These are phyloP conservation scores for Boletellus emodensis DNA, from an alignment of 768 basidiomycete species.

Conservation along the genomic window DNA sequence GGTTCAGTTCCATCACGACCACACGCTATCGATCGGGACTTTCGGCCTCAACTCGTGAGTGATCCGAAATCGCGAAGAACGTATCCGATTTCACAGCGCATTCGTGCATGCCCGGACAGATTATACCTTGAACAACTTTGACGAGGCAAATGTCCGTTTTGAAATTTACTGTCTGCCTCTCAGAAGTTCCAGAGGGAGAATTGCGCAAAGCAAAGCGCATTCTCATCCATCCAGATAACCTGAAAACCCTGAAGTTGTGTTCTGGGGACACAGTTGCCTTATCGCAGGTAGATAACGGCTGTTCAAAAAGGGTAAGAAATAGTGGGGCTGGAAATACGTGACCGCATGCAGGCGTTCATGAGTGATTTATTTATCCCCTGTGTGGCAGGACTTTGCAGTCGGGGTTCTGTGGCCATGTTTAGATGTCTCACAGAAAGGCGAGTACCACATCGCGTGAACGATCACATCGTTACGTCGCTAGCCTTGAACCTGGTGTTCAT, in stretches of 20 bases:
- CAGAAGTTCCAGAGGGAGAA: conserved; percentile 32
- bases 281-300: conserved; percentile 35
- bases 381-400: conserved; percentile 54
- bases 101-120: neutral
- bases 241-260: conserved; percentile 57
- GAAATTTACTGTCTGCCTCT: conserved; percentile 38
- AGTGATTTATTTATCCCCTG: conserved; percentile 14
- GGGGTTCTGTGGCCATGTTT: conserved; percentile 76
- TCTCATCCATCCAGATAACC: conserved; percentile 54
- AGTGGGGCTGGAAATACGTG: conserved; percentile 9
- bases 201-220: conserved; percentile 61
- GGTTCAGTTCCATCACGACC: neutral
- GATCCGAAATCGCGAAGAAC: neutral
- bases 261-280: conserved; percentile 70
- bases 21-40: neutral
- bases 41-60: too few species aligned
- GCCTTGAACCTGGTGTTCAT: conserved; percentile 11
- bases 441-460: conserved; percentile 25
- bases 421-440: conserved; percentile 57
- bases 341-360: conserved; percentile 3
- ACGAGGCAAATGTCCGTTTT: conserved; percentile 14
- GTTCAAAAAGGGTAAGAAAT: conserved; percentile 33
- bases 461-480: conserved; percentile 6
- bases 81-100: neutral
- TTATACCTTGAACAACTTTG: neutral